Conservation (phyloP, 2,329 filamentous ascomycete genomes). For the Aspergillus sergii region DNA sequence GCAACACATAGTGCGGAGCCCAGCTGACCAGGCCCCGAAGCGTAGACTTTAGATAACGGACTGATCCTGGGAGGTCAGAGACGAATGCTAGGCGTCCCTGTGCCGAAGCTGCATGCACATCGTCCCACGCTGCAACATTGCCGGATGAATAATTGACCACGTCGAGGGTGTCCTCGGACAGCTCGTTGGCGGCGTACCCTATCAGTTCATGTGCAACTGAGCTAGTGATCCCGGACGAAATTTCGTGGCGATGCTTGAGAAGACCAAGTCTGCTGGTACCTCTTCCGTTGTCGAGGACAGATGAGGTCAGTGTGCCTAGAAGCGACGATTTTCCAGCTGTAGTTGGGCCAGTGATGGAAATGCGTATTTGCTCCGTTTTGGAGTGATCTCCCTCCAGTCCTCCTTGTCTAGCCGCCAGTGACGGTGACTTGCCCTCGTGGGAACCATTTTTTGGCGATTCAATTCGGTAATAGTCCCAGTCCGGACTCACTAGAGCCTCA, state of each 20-base stretch:
- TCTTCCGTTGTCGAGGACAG: constrained; percentile 85
- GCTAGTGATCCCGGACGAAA: constrained; percentile 87
- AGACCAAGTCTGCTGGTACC: constrained; percentile 87
- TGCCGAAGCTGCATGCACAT: constrained; percentile 81
- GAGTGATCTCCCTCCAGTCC: constrained; percentile 42
- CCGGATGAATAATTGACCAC: constrained; percentile 79
- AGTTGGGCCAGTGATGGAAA: constrained; percentile 86
- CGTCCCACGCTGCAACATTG: constrained; percentile 89
- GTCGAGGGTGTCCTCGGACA: constrained; percentile 47
- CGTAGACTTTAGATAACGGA: constrained; percentile 85
- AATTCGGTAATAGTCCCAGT: constrained; percentile 52
- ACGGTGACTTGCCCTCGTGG: constrained; percentile 3
- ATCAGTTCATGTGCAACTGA: constrained; percentile 93
- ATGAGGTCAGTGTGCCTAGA: constrained; percentile 83
- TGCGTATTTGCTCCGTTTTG: constrained; percentile 72
- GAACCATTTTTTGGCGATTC: constrained; percentile 14
- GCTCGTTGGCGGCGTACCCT: constrained; percentile 64
- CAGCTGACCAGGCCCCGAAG: constrained; percentile 89
- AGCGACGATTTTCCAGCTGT: constrained; percentile 91
- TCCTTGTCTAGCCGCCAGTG: constrained; percentile 4
- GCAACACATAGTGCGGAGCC: constrained; percentile 89
- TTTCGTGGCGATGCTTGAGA: constrained; percentile 90
- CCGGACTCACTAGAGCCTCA: constrained; percentile 84
- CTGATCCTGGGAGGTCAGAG: constrained; percentile 88
- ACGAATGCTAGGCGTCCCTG: constrained; percentile 78